Percentiles rank a stretch among this genome's conserved stretches.
Evolutionary conservation across 768 basidiomycete genomes (phyloP).

Genomic region (Amanita thiersii): DNA sequence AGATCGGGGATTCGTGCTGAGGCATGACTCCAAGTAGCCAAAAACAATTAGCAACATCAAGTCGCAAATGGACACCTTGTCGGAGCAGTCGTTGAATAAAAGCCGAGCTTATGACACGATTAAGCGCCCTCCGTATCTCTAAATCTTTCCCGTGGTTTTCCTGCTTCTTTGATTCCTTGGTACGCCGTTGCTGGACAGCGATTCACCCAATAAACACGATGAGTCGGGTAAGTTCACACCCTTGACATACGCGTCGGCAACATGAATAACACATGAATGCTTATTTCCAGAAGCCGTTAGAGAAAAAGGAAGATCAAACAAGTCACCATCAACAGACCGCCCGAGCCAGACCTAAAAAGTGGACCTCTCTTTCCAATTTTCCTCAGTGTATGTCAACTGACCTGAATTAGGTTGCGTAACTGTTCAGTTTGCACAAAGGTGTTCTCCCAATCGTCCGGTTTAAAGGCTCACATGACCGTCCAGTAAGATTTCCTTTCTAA

Average conservation of each 20-base stretch:
- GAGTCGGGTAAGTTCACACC: neutral
- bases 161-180: slow-evolving; percentile 13
- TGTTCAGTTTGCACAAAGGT: slow-evolving; percentile 45
- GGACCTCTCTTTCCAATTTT: no score
- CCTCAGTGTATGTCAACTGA: neutral
- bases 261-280: no score
- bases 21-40: no score
- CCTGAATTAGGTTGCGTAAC: slow-evolving; percentile 33
- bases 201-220: neutral
- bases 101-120: neutral
- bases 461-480: slow-evolving; percentile 56
- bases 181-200: slow-evolving; percentile 40
- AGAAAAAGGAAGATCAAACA: no score
- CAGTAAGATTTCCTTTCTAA: slow-evolving; percentile 40
- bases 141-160: slow-evolving; percentile 7
- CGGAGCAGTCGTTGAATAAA: slow-evolving; percentile 1
- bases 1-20: slow-evolving; percentile 3
- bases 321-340: no score
- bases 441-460: slow-evolving; percentile 52
- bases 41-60: slow-evolving; percentile 7
- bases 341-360: no score
- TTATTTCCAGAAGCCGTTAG: no score
- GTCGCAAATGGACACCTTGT: no score
- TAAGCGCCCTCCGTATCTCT: neutral
- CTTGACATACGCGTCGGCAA: no score